Evolutionary conservation across 305 asterid species (phyloP), one percentile per base, ranked within the genome.

Genomic region (Solanum hybrid): DNA sequence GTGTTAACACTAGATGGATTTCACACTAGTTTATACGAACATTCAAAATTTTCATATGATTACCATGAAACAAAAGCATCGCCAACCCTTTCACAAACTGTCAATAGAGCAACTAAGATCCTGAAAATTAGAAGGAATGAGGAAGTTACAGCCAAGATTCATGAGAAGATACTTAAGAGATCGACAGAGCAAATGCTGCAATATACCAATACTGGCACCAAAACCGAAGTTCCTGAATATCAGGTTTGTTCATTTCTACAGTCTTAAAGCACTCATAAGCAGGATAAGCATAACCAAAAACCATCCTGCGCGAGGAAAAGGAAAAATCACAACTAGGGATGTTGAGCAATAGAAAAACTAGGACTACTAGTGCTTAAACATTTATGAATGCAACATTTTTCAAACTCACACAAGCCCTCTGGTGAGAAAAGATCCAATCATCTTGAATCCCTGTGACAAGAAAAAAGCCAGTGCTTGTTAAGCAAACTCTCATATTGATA

Each of bases 131-230:
- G 72, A 9, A 73, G 45, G 12, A 88, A 88, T 51, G 42, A 60
- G 15, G 38, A 89, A 81, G 19, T 78, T 79, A 88, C 40, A 69
- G 38, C 10, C 84, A 27, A 85, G 38, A 45, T 88, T 7, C 42
- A 79, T 12, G 26, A 11, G 69, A 40, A 87, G 89, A 29, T 40
- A 17, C 34, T 6, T 42, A 38, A 38, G 31, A 85, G 40, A 31
- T 14, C 24, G 8, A 84, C 86, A 85, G 56, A 60, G 64, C 1
- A 40, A 27, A 34, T 78, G 78, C 31, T 7, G 80, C 24, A 81
- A 71, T 78, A 29, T 93, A 94, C 94, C 95, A 93, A 78, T 94
- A 94, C n/a, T 94, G 92, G 79, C 95, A 93, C 94, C 93, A 91
- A 89, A 92, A 90, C 17, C 91, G 92, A 90, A 94, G 96, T 92